A percentile compares a stretch with the other conserved stretches of the same genome.
Conservation (phyloP, 2,329 filamentous ascomycete species). For the Diaporthe eres region DNA sequence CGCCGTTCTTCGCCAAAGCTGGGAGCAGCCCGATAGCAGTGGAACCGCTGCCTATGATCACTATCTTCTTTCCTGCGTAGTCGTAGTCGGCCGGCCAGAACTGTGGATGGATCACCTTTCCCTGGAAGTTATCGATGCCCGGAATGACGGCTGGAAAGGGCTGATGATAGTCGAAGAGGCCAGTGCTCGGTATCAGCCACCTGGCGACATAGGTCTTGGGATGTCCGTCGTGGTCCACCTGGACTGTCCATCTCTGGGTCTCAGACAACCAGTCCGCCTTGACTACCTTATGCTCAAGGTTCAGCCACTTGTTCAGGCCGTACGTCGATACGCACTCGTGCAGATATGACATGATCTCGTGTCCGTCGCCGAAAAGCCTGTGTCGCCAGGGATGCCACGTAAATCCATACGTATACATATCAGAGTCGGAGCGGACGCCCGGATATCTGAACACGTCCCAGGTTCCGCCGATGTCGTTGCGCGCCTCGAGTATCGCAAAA, state of each 20-base stretch:
- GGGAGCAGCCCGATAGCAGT: conserved; percentile 79
- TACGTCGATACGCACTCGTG: conserved; percentile 61
- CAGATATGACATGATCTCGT: conserved; percentile 69
- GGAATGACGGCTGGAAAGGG: conserved; percentile 68
- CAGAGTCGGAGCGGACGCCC: conserved; percentile 75
- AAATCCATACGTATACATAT: conserved; percentile 76
- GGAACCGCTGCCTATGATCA: conserved; percentile 78
- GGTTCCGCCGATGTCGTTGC: background rate
- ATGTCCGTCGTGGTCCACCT: conserved; percentile 48
- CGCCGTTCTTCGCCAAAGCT: conserved; percentile 66
- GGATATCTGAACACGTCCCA: conserved; percentile 71
- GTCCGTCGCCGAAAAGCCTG: conserved; percentile 64
- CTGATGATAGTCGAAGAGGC: conserved; percentile 77
- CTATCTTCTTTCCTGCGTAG: conserved; percentile 74
- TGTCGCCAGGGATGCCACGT: conserved; percentile 78
- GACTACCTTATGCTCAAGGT: conserved; percentile 63
- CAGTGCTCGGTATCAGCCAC: conserved; percentile 63
- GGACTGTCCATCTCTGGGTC: conserved; percentile 67
- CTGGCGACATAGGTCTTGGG: conserved; percentile 49
- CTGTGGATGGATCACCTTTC: conserved; percentile 74
- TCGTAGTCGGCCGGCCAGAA: conserved; percentile 81
- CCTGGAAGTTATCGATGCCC: conserved; percentile 54
- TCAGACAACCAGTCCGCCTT: conserved; percentile 68
- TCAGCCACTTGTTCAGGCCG: conserved; percentile 69
- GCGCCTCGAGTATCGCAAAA: background rate